Evolutionary conservation across 2,329 filamentous ascomycete genomes (phyloP).

Genomic region (Rutstroemia sydowiana): DNA sequence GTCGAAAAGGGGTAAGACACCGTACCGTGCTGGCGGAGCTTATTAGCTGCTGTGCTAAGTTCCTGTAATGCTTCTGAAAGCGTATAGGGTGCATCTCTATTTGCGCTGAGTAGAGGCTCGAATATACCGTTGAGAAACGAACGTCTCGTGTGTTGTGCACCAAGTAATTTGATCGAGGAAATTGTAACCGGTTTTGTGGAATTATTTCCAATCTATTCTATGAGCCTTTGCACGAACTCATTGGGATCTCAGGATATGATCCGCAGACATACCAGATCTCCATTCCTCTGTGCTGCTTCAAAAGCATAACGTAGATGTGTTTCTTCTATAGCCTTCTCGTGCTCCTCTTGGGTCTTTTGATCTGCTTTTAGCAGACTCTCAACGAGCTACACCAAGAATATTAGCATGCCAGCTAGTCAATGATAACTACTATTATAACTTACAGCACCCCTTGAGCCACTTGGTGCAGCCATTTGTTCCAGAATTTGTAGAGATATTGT

Average conservation of each 20-base stretch:
- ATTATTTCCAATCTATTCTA: conserved; percentile 64
- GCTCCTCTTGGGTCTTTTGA: conserved; percentile 48
- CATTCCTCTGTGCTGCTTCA: conserved; percentile 42
- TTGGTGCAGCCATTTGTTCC: conserved; percentile 4
- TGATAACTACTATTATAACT: conserved; percentile 13
- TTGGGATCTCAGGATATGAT: neutral
- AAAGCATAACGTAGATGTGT: conserved; percentile 22
- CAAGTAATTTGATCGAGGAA: conserved; percentile 75
- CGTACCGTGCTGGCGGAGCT: conserved; percentile 73
- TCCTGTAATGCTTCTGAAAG: conserved; percentile 71
- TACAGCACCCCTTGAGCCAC: conserved; percentile 4
- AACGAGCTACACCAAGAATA: conserved; percentile 5
- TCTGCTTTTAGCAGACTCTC: conserved; percentile 38
- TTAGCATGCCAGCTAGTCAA: conserved; percentile 36
- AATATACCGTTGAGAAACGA: conserved; percentile 79
- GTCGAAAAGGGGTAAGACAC: neutral
- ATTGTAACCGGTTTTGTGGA: conserved; percentile 82
- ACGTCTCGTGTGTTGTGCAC: conserved; percentile 74
- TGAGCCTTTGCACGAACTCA: neutral
- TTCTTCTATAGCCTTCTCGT: conserved; percentile 48
- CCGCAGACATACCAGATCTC: conserved; percentile 49
- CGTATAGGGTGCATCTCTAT: conserved; percentile 62
- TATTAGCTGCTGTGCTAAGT: conserved; percentile 62
- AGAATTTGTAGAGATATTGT: neutral
- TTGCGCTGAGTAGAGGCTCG: conserved; percentile 64